phyloP scores from a whole-genome alignment of 768 basidiomycete species.

The Austroboletus eburneus region DNA sequence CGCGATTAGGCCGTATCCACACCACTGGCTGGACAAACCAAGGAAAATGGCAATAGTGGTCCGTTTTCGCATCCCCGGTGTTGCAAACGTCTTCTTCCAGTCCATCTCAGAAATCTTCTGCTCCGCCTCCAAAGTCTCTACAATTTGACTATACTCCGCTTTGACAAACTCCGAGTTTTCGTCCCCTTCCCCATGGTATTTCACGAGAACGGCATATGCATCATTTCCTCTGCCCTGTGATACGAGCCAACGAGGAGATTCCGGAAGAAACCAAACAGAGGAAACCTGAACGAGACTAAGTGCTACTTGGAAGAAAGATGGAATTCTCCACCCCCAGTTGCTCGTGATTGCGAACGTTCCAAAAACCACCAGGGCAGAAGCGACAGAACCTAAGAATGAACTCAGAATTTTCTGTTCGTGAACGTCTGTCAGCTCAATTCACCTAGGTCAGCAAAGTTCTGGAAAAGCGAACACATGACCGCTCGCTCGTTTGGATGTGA shows the following conservation, averaged over 20 bases:
- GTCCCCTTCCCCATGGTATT: slow-evolving; percentile 62
- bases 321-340: slow-evolving; percentile 5
- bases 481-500: slow-evolving; percentile 5
- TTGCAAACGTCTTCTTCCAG: slow-evolving; percentile 1
- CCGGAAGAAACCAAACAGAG: slow-evolving; percentile 57
- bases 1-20: slow-evolving; percentile 12
- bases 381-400: not conserved
- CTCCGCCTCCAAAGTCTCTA: slow-evolving; percentile 43
- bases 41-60: slow-evolving; percentile 4
- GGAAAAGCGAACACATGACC: not conserved
- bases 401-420: not conserved
- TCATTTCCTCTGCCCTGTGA: slow-evolving; percentile 52
- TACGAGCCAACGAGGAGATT: slow-evolving; percentile 61
- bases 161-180: slow-evolving; percentile 47
- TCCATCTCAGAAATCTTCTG: not conserved
- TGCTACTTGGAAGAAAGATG: not conserved
- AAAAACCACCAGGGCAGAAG: not conserved
- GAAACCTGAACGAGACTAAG: slow-evolving; percentile 42
- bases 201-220: slow-evolving; percentile 44
- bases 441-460: not conserved
- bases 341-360: not conserved
- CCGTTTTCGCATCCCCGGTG: slow-evolving; percentile 11
- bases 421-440: not conserved
- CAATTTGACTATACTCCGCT: slow-evolving; percentile 55
- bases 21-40: slow-evolving; percentile 9